phyloP scores from a whole-genome alignment of 768 basidiomycete genomes.

The Kwoniella bestiolae region DNA sequence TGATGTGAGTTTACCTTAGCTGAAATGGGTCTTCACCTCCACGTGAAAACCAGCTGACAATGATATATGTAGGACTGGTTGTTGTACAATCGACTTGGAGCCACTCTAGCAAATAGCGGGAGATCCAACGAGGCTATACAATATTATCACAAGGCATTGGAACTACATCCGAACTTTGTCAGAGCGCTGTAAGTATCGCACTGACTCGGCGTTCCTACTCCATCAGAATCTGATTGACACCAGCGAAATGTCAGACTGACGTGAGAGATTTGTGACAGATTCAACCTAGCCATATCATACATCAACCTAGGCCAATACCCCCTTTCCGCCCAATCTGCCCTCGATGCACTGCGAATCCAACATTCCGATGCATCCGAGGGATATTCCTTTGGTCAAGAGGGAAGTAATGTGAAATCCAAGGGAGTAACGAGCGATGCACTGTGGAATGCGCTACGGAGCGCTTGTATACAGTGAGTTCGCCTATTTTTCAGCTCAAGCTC shows the following conservation, averaged over 20 bases:
- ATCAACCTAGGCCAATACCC: constrained; percentile 83
- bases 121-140: constrained; percentile 83
- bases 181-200: constrained; percentile 81
- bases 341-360: constrained; percentile 87
- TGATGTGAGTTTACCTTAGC: constrained; percentile 67
- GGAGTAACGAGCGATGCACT: constrained; percentile 76
- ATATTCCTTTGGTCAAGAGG: constrained; percentile 29
- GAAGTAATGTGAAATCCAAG: constrained; percentile 52
- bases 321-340: constrained; percentile 81
- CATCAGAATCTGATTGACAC: too few species aligned
- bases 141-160: constrained; percentile 84
- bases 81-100: constrained; percentile 93
- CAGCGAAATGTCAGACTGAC: neutral
- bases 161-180: constrained; percentile 93
- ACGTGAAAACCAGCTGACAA: neutral
- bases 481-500: neutral
- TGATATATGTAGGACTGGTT: constrained; percentile 71
- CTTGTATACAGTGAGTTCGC: constrained; percentile 67
- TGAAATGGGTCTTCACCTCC: too few species aligned
- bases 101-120: constrained; percentile 88
- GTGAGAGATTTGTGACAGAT: constrained; percentile 62
- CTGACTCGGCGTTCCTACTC: too few species aligned
- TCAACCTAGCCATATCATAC: constrained; percentile 90
- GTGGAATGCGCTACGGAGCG: constrained; percentile 86
- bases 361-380: constrained; percentile 73